Base-by-base conservation (phyloP, 805 yeast species). In the Kregervanrija fluxuum region DNA sequence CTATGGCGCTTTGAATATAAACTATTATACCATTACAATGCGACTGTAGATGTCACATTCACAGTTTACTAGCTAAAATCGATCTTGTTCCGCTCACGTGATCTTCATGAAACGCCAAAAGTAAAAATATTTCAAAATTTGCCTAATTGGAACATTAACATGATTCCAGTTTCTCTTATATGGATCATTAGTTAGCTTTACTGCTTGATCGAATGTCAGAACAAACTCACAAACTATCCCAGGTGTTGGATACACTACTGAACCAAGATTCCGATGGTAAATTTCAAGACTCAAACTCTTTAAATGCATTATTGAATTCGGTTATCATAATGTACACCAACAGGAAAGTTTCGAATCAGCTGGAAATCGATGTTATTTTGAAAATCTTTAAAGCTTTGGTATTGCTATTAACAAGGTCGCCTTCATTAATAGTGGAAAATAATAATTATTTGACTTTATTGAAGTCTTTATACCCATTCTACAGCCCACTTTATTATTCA, bases 331-430 rank as follows among this genome's bases (percentile, higher is more conserved):
- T 56, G 1, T 61, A 57, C 35, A 35, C 54, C 1, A 43, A 51
- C 10, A 47, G 48, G 30, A 22, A 32, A 3, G 43, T 50, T 11
- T 5, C 28, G 8, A 38, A 44, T 30, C 42, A 22, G 5, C 52
- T 51, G 11, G 59, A 58, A 41, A 43, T 37, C 11, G 36, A 43
- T 11, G 54, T 57, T 11, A 53, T 54, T 2, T 17, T 49, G 32
- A 64, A 64, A 45, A 60, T 63, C 8, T 61, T 63, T 44, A 49
- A 50, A 30, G 60, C 64, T 1, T 38, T 62, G 9, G 46, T 57
- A 14, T 41, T 53, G 11, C 42, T 62, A 17, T 40, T 60, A 8
- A 34, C 46, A 0, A 45, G 61, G 37, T 49, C 55, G 17, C 60
- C 62, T 2, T 48, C 59, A 2, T 44, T 61, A 11, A 46, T 63